Base-by-base conservation (phyloP, 2,329 filamentous ascomycete species). In the Diaporthe nobilis region DNA sequence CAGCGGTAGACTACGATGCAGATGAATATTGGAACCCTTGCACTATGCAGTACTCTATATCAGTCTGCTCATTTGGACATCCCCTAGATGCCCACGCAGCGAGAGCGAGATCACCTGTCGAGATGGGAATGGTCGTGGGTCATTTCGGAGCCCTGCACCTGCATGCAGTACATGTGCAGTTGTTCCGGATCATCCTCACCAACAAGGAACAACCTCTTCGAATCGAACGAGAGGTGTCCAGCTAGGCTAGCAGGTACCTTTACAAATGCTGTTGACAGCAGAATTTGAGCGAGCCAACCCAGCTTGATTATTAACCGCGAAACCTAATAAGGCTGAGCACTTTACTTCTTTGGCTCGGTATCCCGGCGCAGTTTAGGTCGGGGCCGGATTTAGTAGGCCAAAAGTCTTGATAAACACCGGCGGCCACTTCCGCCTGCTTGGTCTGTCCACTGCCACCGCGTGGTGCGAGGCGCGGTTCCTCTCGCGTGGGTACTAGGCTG, bases 261-360 rank as follows among this genome's bases (percentile, higher is more conserved):
- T 70, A 70, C 65, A 55, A 70, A 55, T 70, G 49, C 49, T 37
- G 22, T 37, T 70, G 65, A 70, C 65, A 70, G 34, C 49, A 70
- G 49, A 13, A 53, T 68, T 68, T 28, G 47, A 51, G 65, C 65
- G 31, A 55, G 34, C 63, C 63, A 51, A 20, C 28, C 47, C 34
- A 25, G 63, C 34, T 2, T 28, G 22, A 55, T 70, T 31, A 70
- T 22, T 42, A 55, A 70, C 65, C n/a, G n/a, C 49, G 17, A 70
- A 70, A 55, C 65, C 49, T 42, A 70, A 70, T 22, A 55, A 34
- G 65, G 65, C 65, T 70, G 65, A 70, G n/a, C 65, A 25, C 34
- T 22, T 55, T 53, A 34, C 49, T 70, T 28, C 49, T 55, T 55
- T 70, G 65, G 65, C 65, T 55, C 65, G 65, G 65, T 55, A 8